These are phyloP conservation scores for Rubus parviflorus DNA, from an alignment of 306 rosid genomes.

Conservation along the genomic window DNA sequence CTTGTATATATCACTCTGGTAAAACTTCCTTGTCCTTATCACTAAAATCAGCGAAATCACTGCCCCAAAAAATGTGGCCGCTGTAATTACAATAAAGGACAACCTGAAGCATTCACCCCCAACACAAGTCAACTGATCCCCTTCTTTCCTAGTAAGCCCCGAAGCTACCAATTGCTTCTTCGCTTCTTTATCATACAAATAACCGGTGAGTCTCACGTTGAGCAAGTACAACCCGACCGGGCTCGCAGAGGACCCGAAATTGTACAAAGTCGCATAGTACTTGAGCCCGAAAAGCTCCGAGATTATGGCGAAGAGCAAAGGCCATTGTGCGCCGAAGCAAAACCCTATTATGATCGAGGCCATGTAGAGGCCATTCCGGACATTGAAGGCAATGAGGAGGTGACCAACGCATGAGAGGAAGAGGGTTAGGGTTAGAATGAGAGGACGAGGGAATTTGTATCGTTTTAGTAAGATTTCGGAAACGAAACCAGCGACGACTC, in stretches of 20 bases:
- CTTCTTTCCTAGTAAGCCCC: neutral
- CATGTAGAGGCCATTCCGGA: constrained; percentile 40
- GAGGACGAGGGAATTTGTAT: constrained; percentile 53
- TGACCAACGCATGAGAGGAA: constrained; percentile 52
- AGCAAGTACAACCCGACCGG: constrained; percentile 48
- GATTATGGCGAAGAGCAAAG: constrained; percentile 69
- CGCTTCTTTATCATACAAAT: constrained; percentile 45
- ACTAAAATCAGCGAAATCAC: constrained; percentile 40
- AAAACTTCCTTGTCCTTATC: constrained; percentile 49
- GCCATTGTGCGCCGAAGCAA: constrained; percentile 86
- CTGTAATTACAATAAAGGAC: constrained; percentile 43
- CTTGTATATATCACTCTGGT: constrained; percentile 49
- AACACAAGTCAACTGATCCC: constrained; percentile 29
- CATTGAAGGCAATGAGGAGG: constrained; percentile 49
- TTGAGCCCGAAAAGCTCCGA: constrained; percentile 81
- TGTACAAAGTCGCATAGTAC: constrained; percentile 76
- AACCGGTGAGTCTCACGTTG: constrained; percentile 45
- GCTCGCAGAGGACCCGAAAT: constrained; percentile 71
- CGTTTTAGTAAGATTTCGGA: constrained; percentile 38
- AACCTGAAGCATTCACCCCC: constrained; percentile 40
- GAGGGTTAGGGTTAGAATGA: constrained; percentile 46
- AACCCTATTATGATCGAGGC: constrained; percentile 69
- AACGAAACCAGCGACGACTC: constrained; percentile 47
- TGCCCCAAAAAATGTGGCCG: constrained; percentile 36
- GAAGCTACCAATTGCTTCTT: constrained; percentile 25